Percentiles rank a stretch among this genome's conserved stretches.
phyloP scores from a whole-genome alignment of 768 basidiomycete species.

The Amanita inopinata region DNA sequence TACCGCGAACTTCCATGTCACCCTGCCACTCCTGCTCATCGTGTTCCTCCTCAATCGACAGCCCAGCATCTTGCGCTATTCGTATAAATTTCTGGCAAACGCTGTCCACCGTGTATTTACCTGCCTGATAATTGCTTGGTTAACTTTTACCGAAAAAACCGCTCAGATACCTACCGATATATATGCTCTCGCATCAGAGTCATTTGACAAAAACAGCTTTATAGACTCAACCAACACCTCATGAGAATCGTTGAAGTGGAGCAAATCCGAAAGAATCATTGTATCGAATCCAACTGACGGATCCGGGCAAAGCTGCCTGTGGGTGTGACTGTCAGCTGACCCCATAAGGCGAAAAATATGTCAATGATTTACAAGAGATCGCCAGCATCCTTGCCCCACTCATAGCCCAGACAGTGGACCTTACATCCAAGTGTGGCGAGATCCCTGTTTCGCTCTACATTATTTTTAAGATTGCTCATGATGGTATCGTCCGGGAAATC shows the following conservation, averaged over 20 bases:
- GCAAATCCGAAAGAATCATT: constrained; percentile 61
- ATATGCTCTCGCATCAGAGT: constrained; percentile 34
- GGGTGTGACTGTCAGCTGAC: neutral
- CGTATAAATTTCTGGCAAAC: constrained; percentile 47
- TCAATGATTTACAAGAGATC: constrained; percentile 35
- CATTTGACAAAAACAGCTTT: constrained; percentile 33
- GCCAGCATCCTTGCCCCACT: constrained; percentile 49
- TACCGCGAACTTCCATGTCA: constrained; percentile 30
- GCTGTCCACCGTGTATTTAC: constrained; percentile 45
- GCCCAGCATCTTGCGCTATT: constrained; percentile 27
- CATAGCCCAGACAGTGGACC: constrained; percentile 42
- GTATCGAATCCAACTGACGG: constrained; percentile 35
- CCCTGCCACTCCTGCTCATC: constrained; percentile 39
- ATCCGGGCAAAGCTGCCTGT: constrained; percentile 16
- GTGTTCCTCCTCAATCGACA: constrained; percentile 37
- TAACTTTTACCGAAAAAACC: neutral
- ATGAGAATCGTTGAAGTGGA: constrained; percentile 60
- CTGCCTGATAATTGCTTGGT: constrained; percentile 29
- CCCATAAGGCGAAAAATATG: neutral
- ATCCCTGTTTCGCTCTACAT: constrained; percentile 40
- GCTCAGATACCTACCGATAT: constrained; percentile 32
- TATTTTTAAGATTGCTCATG: constrained; percentile 42
- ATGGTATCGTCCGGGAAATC: constrained; percentile 64
- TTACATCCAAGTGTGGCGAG: constrained; percentile 27
- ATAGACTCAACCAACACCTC: constrained; percentile 44